Evolutionary conservation across 768 basidiomycete species (phyloP).

Genomic region (Wakefieldia striispora): DNA sequence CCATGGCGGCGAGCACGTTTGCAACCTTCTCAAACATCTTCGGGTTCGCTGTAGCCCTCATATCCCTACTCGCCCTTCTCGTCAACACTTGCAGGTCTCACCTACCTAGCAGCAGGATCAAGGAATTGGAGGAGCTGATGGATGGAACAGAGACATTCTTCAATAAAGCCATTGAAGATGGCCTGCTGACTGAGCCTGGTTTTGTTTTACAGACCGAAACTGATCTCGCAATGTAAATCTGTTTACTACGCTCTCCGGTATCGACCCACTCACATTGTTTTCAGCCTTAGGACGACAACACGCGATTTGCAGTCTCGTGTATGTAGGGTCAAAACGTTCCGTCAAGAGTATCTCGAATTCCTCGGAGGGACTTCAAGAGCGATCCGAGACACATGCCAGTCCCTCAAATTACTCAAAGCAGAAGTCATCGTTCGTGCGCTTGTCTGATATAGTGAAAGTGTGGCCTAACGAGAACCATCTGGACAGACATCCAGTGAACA

Average conservation of each 20-base stretch:
- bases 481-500: not conserved
- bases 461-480: not conserved
- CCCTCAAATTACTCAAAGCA: not conserved
- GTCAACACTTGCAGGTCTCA: not conserved
- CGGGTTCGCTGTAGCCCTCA: not conserved
- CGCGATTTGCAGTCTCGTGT: not conserved
- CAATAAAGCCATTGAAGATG: not conserved
- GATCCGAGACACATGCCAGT: not conserved
- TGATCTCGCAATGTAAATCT: not conserved
- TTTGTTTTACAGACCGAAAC: not conserved
- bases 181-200: not conserved
- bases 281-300: not conserved
- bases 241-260: not conserved
- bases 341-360: not conserved
- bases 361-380: not conserved
- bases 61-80: not conserved
- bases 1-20: not conserved
- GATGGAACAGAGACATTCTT: not conserved
- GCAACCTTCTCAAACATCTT: not conserved
- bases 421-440: not conserved
- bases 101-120: not conserved
- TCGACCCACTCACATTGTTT: not conserved
- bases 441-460: not conserved
- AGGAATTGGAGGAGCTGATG: not conserved
- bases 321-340: not conserved